Conservation (phyloP, 2,329 filamentous ascomycete genomes). For the Tolypocladium album region DNA sequence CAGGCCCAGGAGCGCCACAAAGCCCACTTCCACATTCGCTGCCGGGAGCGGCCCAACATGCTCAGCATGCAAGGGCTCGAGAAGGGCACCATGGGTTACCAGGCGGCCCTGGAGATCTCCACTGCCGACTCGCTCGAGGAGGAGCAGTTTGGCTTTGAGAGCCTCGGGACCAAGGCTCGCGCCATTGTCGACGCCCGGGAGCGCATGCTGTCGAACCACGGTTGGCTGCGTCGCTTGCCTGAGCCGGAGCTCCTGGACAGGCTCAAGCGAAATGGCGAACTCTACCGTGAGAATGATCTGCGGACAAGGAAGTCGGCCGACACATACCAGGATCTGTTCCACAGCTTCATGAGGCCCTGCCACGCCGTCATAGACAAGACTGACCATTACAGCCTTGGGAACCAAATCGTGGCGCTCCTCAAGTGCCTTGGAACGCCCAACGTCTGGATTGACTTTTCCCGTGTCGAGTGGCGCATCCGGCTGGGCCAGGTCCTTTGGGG, state of each 20-base stretch:
- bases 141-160: constrained; percentile 49
- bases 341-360: constrained; percentile 46
- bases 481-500: constrained; percentile 65
- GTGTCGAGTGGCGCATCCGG: constrained; percentile 64
- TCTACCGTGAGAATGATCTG: constrained; percentile 43
- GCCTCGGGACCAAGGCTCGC: constrained; percentile 40
- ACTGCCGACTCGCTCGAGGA: constrained; percentile 55
- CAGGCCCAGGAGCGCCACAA: constrained; percentile 32
- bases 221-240: constrained; percentile 44
- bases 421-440: constrained; percentile 54
- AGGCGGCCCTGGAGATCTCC: constrained; percentile 55
- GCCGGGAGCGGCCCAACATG: constrained; percentile 58
- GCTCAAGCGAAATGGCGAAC: constrained; percentile 43
- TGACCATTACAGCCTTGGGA: constrained; percentile 52
- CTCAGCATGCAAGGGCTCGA: constrained; percentile 62
- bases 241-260: constrained; percentile 48
- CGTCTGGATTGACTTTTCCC: constrained; percentile 65
- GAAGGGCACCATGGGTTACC: constrained; percentile 59
- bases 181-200: constrained; percentile 48
- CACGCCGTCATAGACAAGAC: constrained; percentile 43
- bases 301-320: constrained; percentile 41
- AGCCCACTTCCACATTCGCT: constrained; percentile 48
- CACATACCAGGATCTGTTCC: constrained; percentile 52
- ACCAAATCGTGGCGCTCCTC: constrained; percentile 60
- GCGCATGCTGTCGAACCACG: constrained; percentile 40